phyloP scores from a whole-genome alignment of 2,329 filamentous ascomycete species.

The Penicillium verrucosum region DNA sequence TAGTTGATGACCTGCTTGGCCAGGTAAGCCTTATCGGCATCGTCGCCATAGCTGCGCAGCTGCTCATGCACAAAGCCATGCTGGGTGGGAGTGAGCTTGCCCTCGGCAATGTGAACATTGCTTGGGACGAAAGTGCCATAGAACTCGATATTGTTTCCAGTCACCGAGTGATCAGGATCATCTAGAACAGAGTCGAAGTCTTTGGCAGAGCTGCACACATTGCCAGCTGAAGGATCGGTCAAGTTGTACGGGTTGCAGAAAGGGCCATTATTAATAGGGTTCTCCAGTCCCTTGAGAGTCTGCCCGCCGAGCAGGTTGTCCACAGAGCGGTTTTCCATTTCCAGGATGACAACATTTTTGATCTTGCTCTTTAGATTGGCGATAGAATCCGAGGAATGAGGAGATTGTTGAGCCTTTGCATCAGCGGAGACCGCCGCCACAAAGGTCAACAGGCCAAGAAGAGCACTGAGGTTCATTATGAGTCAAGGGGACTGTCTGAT shows the following conservation, averaged over 20 bases:
- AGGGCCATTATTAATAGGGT: slow-evolving; percentile 43
- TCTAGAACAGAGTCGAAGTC: slow-evolving; percentile 43
- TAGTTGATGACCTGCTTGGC: slow-evolving; percentile 45
- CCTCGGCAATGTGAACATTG: slow-evolving; percentile 36
- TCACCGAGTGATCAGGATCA: slow-evolving; percentile 44
- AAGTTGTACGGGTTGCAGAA: slow-evolving; percentile 45
- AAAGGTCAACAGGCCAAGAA: slow-evolving; percentile 27
- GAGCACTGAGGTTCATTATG: slow-evolving; percentile 22
- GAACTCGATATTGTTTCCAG: slow-evolving; percentile 47
- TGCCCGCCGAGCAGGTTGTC: slow-evolving; percentile 47
- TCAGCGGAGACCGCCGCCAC: slow-evolving; percentile 19
- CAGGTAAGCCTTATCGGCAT: slow-evolving; percentile 31
- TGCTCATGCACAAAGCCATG: slow-evolving; percentile 46
- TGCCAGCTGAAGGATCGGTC: slow-evolving; percentile 27
- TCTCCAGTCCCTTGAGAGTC: slow-evolving; percentile 39
- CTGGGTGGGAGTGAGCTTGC: slow-evolving; percentile 31
- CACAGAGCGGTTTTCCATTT: slow-evolving; percentile 47
- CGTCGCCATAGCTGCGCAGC: slow-evolving; percentile 33
- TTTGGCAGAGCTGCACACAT: slow-evolving; percentile 34
- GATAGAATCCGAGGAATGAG: slow-evolving; percentile 17
- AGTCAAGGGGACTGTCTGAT: not conserved
- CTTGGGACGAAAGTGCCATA: slow-evolving; percentile 41
- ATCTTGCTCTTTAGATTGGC: slow-evolving; percentile 34
- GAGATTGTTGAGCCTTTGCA: not conserved
- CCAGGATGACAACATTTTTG: slow-evolving; percentile 38